Conservation (phyloP, 805 yeast genomes). For the Nakazawaea holstii region DNA sequence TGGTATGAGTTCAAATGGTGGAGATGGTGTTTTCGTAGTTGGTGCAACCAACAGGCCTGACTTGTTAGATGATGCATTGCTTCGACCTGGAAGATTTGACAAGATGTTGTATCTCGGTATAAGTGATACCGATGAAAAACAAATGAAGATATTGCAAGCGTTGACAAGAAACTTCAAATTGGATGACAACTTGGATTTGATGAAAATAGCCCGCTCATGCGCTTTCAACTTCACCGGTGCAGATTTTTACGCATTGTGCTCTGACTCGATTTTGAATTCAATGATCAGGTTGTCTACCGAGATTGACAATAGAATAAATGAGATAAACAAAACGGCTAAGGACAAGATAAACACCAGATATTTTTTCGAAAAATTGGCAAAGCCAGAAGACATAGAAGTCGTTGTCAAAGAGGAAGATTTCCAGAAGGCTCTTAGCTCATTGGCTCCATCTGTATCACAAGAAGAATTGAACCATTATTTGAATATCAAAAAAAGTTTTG, state of each 20-base stretch:
- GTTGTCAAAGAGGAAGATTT: constrained; percentile 70
- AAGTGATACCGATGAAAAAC: constrained; percentile 86
- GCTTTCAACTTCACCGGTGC: constrained; percentile 96
- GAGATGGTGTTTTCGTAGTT: constrained; percentile 91
- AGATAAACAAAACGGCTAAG: constrained; percentile 35
- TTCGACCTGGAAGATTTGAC: constrained; percentile 94
- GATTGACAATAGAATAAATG: constrained; percentile 60
- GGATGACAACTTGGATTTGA: constrained; percentile 53
- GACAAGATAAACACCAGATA: constrained; percentile 58
- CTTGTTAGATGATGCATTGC: constrained; percentile 84
- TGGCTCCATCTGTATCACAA: constrained; percentile 81
- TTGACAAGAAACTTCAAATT: constrained; percentile 77
- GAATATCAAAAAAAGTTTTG: constrained; percentile 74
- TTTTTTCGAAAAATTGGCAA: constrained; percentile 87
- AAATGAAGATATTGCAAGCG: constrained; percentile 79
- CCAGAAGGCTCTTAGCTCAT: constrained; percentile 61
- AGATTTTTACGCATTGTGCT: constrained; percentile 92
- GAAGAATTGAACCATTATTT: constrained; percentile 84
- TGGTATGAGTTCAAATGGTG: constrained; percentile 83
- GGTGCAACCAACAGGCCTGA: constrained; percentile 99
- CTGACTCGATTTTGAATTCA: constrained; percentile 94
- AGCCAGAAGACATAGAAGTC: constrained; percentile 60
- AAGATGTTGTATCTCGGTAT: constrained; percentile 92
- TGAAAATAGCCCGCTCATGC: constrained; percentile 58
- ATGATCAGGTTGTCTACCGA: constrained; percentile 84